A percentile compares a stretch with the other conserved stretches of the same genome.
Evolutionary conservation across 2,329 filamentous ascomycete genomes (phyloP).

Genomic region (Cordyceps cicadae): DNA sequence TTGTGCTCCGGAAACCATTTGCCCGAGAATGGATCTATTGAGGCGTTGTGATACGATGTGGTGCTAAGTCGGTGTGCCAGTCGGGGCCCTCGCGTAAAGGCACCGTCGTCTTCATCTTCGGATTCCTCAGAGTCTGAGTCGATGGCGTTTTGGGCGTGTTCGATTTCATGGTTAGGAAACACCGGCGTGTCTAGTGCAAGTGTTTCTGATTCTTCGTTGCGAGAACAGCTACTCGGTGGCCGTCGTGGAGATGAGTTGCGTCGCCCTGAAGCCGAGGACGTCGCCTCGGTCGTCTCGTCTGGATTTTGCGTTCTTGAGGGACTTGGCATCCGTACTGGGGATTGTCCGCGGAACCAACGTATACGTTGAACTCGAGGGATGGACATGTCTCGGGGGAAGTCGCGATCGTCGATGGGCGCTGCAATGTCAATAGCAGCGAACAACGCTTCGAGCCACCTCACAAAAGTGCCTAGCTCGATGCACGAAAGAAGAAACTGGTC

Average conservation of each 20-base stretch:
- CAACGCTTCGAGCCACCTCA: constrained; percentile 59
- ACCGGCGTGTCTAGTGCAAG: background rate
- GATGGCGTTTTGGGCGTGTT: constrained; percentile 3
- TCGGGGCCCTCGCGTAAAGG: constrained; percentile 14
- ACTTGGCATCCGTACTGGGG: constrained; percentile 19
- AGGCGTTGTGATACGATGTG: constrained; percentile 37
- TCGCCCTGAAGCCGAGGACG: background rate
- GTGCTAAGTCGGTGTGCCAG: constrained; percentile 34
- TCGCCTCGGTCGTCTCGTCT: constrained; percentile 5
- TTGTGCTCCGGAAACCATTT: constrained; percentile 50
- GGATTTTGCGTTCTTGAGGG: constrained; percentile 13
- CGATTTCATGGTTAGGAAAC: constrained; percentile 9
- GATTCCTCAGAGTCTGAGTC: constrained; percentile 17
- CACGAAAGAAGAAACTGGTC: constrained; percentile 67
- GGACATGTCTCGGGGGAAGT: constrained; percentile 53
- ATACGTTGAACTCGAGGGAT: constrained; percentile 49
- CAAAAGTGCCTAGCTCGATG: constrained; percentile 54
- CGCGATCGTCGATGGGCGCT: constrained; percentile 60
- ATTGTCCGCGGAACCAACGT: constrained; percentile 39
- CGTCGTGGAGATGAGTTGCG: constrained; percentile 3
- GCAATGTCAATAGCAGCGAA: constrained; percentile 69
- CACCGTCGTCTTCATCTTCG: constrained; percentile 7
- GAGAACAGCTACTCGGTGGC: background rate
- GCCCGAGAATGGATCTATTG: constrained; percentile 38
- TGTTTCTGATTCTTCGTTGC: background rate